Evolutionary conservation across 1,139 yeast species (phyloP), one percentile per base, ranked within the genome.

Genomic region (Wickerhamomyces sp.): DNA sequence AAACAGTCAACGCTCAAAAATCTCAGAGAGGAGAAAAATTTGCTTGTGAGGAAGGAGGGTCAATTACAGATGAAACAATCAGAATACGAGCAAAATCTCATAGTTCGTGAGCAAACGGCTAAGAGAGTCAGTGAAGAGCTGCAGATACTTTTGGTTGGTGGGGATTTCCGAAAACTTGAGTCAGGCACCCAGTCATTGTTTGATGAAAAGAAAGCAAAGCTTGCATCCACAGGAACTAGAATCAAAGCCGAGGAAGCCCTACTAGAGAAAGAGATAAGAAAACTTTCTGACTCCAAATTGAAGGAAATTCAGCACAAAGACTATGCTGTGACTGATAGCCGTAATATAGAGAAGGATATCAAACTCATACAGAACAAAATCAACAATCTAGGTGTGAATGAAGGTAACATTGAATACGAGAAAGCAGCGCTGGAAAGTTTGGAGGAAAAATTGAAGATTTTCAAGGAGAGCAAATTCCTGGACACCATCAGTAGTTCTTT

Each of bases 31-130:
- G 56, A 63, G 7, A 70, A 73, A 44, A 76, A 76, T 51, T 62
- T 62, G 1, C 60, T 71, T 23, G 72, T 77, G 8, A 67, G 80
- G 32, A 59, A 69, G 40, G 80, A 80, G 52, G 95, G 94, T 3
- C 76, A 79, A 41, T 65, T 83, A 42, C 70, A 69, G 45, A 77
- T 81, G 0, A 73, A 75, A 37, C 71, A 71, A 41, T 67, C 66
- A 3, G 67, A 66, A 7, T 64, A 71, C 49, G 57, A 65, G 15
- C 50, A 52, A 10, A 69, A 72, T 44, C 30, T 61, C 23, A 27
- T 52, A 6, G 49, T 46, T 4, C 49, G 70, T 35, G 53, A 56
- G 33, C 50, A 50, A 1, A 39, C 65, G 4, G 42, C 57, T 13
- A 41, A 46, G 10, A 33, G 36, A 14, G 13, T 45, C 10, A 10